phyloP scores from a whole-genome alignment of 2,329 filamentous ascomycete species.

The Ophiostoma perfectum region DNA sequence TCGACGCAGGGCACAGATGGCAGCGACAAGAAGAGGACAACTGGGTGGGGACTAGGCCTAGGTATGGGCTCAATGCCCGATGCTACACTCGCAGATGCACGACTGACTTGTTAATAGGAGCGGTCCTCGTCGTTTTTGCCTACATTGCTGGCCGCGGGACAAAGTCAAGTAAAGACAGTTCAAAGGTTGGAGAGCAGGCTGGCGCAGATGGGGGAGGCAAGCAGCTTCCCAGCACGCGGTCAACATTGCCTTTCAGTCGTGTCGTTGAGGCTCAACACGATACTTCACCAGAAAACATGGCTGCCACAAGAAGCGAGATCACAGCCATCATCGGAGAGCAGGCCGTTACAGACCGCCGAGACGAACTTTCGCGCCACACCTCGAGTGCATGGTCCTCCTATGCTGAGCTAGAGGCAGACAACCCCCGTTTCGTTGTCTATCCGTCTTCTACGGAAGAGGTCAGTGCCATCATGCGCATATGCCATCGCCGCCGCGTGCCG shows the following conservation, averaged over 20 bases:
- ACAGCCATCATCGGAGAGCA: conserved; percentile 58
- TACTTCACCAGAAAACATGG: conserved; percentile 46
- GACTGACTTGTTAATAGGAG: not conserved
- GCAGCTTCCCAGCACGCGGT: not conserved
- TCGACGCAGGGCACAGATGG: not conserved
- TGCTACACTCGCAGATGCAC: not conserved
- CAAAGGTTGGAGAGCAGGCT: not conserved
- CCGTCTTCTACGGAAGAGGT: conserved; percentile 76
- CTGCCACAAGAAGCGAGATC: conserved; percentile 66
- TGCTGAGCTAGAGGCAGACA: conserved; percentile 33
- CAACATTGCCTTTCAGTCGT: conserved; percentile 35
- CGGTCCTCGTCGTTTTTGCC: not conserved
- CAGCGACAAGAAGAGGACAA: not conserved
- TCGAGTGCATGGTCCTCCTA: conserved; percentile 61
- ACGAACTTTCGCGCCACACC: conserved; percentile 52
- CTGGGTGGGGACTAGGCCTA: not conserved
- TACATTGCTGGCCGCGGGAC: not conserved
- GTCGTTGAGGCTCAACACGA: conserved; percentile 50
- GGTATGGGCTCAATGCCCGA: not conserved
- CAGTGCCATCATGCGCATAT: conserved; percentile 81
- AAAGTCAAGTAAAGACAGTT: not conserved
- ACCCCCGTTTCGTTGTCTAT: conserved; percentile 67
- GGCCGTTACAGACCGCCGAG: conserved; percentile 55
- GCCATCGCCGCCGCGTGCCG: conserved; percentile 72
- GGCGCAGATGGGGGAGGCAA: not conserved